A percentile compares a stretch with the other conserved stretches of the same genome.
Evolutionary conservation across 108 stramenopile species (phyloP).

Genomic region (Cyclotella sp.): DNA sequence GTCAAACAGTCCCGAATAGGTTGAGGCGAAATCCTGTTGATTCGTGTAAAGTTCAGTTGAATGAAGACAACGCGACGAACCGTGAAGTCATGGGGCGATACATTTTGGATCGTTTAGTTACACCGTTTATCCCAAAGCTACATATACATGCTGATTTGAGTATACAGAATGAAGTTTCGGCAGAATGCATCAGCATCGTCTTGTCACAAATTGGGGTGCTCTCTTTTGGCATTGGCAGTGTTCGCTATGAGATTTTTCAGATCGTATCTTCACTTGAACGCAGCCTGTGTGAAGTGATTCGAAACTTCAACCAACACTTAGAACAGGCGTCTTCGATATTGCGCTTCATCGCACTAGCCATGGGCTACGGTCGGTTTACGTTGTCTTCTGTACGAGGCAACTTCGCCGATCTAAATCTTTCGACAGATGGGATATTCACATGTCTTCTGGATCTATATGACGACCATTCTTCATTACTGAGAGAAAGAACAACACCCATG

Average conservation of each 20-base stretch:
- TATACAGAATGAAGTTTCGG: conserved; percentile 15
- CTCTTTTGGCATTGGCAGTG: conserved; percentile 69
- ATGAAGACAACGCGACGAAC: neutral
- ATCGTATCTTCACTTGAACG: conserved; percentile 37
- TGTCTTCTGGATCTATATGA: conserved; percentile 44
- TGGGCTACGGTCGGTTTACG: conserved; percentile 58
- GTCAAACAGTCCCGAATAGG: conserved; percentile 71
- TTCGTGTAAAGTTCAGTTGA: neutral
- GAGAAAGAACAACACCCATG: conserved; percentile 8
- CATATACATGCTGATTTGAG: conserved; percentile 1
- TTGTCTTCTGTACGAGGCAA: conserved; percentile 29
- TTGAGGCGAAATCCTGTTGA: conserved; percentile 37
- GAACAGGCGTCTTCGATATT: conserved; percentile 20
- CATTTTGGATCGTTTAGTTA: conserved; percentile 53
- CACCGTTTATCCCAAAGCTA: conserved; percentile 16
- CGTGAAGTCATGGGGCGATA: conserved; percentile 31
- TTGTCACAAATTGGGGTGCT: conserved; percentile 67
- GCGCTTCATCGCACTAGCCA: conserved; percentile 47
- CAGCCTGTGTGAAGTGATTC: conserved; percentile 18
- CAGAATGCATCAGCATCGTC: conserved; percentile 64
- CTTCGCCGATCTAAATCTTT: conserved; percentile 44
- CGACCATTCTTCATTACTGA: conserved; percentile 23
- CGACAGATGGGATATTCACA: conserved; percentile 31
- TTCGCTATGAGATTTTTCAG: conserved; percentile 65
- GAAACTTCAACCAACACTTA: conserved; percentile 7